phyloP scores from a whole-genome alignment of 768 basidiomycete species.

The Mycena metata region DNA sequence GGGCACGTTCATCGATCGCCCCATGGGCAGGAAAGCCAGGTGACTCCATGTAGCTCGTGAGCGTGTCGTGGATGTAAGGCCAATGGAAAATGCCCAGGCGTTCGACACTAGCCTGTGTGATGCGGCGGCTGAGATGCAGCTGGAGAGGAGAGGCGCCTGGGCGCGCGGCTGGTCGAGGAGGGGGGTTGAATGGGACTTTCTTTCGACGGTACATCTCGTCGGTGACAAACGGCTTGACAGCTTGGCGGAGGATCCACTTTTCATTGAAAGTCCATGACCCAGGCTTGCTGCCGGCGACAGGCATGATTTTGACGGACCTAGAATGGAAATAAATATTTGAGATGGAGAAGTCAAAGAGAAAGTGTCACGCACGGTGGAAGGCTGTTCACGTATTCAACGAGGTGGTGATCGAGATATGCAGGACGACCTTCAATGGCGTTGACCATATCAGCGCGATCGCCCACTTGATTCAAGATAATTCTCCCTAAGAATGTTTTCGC shows the following conservation, averaged over 20 bases:
- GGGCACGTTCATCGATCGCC: conserved; percentile 22
- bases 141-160: conserved; percentile 23
- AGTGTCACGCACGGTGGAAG: conserved; percentile 28
- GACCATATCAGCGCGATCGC: conserved; percentile 34
- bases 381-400: conserved; percentile 37
- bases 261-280: conserved; percentile 25
- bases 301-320: conserved; percentile 33
- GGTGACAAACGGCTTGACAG: conserved; percentile 35
- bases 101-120: conserved; percentile 28
- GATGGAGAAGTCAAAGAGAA: background rate
- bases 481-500: conserved; percentile 26
- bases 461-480: conserved; percentile 23
- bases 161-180: conserved; percentile 15
- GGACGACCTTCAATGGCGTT: conserved; percentile 30
- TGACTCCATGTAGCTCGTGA: conserved; percentile 25
- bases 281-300: conserved; percentile 11
- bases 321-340: too few relatives aligned
- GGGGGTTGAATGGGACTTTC: conserved; percentile 32
- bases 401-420: conserved; percentile 30
- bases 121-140: conserved; percentile 24
- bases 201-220: conserved; percentile 34
- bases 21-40: conserved; percentile 26
- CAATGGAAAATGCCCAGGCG: conserved; percentile 31
- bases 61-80: conserved; percentile 17
- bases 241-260: conserved; percentile 38